Percentiles rank a stretch among this genome's conserved stretches.
Evolutionary conservation across 345 rosid genomes (phyloP).

Genomic region (Hypericum perforatum): DNA sequence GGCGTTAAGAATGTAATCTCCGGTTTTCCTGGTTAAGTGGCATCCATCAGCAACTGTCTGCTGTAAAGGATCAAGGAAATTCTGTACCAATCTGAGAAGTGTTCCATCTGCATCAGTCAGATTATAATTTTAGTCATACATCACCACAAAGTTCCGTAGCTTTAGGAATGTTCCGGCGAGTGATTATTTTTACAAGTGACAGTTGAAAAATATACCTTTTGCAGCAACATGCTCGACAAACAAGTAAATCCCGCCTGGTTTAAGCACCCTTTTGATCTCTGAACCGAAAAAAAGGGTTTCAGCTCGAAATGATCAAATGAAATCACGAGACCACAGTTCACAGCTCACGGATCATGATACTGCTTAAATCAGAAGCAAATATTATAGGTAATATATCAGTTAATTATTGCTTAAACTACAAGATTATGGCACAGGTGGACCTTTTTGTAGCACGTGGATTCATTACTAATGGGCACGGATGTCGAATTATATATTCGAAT

Average conservation of each 20-base stretch:
- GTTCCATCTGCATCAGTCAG: constrained; percentile 53
- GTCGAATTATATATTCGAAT: too few species aligned
- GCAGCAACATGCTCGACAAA: constrained; percentile 92
- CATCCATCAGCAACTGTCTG: constrained; percentile 63
- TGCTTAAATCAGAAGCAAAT: too few species aligned
- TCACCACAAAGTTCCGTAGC: neutral
- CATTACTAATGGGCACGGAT: too few species aligned
- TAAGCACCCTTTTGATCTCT: constrained; percentile 77
- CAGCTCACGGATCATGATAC: too few species aligned
- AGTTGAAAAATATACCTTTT: constrained; percentile 32
- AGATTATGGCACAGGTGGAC: too few species aligned
- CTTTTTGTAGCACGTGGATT: too few species aligned
- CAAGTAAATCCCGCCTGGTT: constrained; percentile 63
- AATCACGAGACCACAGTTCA: neutral
- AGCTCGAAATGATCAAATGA: neutral
- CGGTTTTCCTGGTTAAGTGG: constrained; percentile 61
- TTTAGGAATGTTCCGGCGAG: neutral
- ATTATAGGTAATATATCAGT: too few species aligned
- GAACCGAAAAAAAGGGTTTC: neutral
- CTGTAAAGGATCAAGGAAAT: constrained; percentile 58
- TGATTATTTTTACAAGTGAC: neutral
- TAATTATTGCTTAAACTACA: too few species aligned
- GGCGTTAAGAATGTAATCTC: constrained; percentile 44
- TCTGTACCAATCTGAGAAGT: constrained; percentile 43
- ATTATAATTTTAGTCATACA: too few species aligned